Evolutionary conservation across 805 yeast species (phyloP).

Genomic region (Torulaspora indica): DNA sequence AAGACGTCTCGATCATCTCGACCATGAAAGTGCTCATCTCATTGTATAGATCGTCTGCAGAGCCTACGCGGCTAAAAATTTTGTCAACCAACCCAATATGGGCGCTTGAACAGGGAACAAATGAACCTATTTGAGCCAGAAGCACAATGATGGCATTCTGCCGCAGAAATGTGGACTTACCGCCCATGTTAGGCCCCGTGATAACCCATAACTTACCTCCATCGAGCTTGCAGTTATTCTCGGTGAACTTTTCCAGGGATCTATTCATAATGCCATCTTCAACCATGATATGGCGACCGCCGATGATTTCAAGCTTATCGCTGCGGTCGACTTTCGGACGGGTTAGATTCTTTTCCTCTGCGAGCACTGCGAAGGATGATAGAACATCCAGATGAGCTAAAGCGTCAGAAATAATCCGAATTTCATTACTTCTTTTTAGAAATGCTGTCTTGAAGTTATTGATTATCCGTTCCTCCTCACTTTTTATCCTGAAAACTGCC

Average conservation of each 20-base stretch:
- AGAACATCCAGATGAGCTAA: conserved; percentile 70
- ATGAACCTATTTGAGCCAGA: conserved; percentile 70
- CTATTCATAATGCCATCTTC: conserved; percentile 59
- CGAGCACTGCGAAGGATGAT: conserved; percentile 64
- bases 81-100: conserved; percentile 69
- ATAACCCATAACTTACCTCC: conserved; percentile 48
- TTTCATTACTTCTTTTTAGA: conserved; percentile 40
- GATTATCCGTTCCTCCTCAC: conserved; percentile 53
- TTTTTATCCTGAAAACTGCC: conserved; percentile 44
- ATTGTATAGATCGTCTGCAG: conserved; percentile 73
- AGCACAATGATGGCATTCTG: conserved; percentile 68
- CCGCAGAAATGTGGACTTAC: conserved; percentile 70
- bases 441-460: conserved; percentile 45
- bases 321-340: conserved; percentile 59
- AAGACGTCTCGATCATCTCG: conserved; percentile 82
- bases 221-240: conserved; percentile 32
- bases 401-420: conserved; percentile 48
- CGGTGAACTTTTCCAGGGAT: conserved; percentile 37
- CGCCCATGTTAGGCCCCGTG: conserved; percentile 93
- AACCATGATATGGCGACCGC: conserved; percentile 83
- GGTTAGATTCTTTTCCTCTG: conserved; percentile 61
- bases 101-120: conserved; percentile 63
- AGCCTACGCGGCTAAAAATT: conserved; percentile 75
- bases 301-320: conserved; percentile 44
- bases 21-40: conserved; percentile 91